Evolutionary conservation across 2,329 filamentous ascomycete species (phyloP).

Genomic region (Nigrospora osmanthi): DNA sequence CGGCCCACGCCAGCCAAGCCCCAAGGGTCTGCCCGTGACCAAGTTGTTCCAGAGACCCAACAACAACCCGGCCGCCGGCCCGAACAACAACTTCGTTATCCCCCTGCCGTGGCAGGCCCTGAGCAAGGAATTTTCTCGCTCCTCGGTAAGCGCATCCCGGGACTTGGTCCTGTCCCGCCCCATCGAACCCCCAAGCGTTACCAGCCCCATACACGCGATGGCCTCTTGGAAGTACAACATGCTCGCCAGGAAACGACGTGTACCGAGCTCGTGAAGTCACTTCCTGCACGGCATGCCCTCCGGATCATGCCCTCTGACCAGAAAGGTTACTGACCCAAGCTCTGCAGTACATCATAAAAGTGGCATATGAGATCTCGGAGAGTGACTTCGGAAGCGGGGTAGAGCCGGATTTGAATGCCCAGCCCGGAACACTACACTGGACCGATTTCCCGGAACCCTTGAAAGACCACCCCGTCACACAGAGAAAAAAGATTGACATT

Average conservation of each 20-base stretch:
- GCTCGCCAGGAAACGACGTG: no score
- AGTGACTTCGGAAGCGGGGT: slow-evolving; percentile 36
- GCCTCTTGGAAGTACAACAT: no score
- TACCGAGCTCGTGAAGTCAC: no score
- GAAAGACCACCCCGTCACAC: slow-evolving; percentile 36
- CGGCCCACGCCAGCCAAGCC: slow-evolving; percentile 31
- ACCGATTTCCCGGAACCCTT: slow-evolving; percentile 53
- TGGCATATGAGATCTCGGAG: slow-evolving; percentile 44
- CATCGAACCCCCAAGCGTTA: no score
- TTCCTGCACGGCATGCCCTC: no score
- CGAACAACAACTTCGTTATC: background rate
- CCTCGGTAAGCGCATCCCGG: slow-evolving; percentile 25
- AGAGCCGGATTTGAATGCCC: slow-evolving; percentile 30
- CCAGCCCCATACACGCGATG: no score
- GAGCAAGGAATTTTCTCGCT: slow-evolving; percentile 43
- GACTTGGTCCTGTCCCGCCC: no score
- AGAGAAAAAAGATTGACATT: slow-evolving; percentile 51
- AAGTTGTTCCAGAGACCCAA: slow-evolving; percentile 10
- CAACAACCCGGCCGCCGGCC: slow-evolving; percentile 4
- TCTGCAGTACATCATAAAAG: slow-evolving; percentile 38
- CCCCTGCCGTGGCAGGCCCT: slow-evolving; percentile 40
- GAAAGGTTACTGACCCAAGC: no score
- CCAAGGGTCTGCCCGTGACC: slow-evolving; percentile 28
- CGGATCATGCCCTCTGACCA: no score
- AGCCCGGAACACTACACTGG: slow-evolving; percentile 45